phyloP scores from a whole-genome alignment of 352 stramenopile genomes.

The Phytopythium delawarense region DNA sequence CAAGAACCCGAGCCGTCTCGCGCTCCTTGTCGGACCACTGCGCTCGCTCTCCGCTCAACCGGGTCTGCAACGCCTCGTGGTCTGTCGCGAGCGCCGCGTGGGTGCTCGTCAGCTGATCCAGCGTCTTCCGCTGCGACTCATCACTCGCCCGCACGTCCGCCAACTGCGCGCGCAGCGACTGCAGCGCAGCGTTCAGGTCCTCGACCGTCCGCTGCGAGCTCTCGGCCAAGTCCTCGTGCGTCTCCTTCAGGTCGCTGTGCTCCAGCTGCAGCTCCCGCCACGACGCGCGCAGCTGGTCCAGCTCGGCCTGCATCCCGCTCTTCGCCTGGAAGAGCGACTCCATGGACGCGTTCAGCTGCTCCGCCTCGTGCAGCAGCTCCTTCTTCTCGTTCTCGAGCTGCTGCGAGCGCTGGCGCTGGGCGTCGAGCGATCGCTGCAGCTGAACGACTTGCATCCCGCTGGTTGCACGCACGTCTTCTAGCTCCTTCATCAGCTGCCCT shows the following conservation, averaged over 20 bases:
- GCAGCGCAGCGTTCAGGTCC: conserved; percentile 25
- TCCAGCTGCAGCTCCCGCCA: conserved; percentile 49
- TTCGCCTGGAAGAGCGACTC: conserved; percentile 45
- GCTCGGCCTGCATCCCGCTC: conserved; percentile 51
- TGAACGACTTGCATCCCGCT: conserved; percentile 51
- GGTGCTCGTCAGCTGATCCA: conserved; percentile 5
- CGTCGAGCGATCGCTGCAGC: conserved; percentile 52
- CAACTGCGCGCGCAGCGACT: conserved; percentile 20
- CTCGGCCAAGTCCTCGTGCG: conserved; percentile 36
- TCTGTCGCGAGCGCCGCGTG: conserved; percentile 19
- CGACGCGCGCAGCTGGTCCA: conserved; percentile 44
- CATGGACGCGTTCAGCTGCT: conserved; percentile 52
- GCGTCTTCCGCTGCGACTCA: conserved; percentile 13
- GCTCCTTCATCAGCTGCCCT: conserved; percentile 43
- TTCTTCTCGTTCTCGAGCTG: conserved; percentile 62
- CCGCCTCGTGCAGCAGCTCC: conserved; percentile 60
- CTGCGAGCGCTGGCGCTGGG: conserved; percentile 30
- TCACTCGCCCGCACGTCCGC: conserved; percentile 10
- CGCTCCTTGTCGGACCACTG: conserved; percentile 28
- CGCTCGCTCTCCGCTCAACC: conserved; percentile 22
- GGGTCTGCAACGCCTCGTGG: conserved; percentile 17
- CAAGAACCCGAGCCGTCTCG: conserved; percentile 20
- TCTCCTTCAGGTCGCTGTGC: conserved; percentile 56
- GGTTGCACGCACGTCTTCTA: conserved; percentile 31
- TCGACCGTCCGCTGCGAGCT: conserved; percentile 31